phyloP scores from a whole-genome alignment of 2,329 filamentous ascomycete genomes.

The Fusarium devonianum region DNA sequence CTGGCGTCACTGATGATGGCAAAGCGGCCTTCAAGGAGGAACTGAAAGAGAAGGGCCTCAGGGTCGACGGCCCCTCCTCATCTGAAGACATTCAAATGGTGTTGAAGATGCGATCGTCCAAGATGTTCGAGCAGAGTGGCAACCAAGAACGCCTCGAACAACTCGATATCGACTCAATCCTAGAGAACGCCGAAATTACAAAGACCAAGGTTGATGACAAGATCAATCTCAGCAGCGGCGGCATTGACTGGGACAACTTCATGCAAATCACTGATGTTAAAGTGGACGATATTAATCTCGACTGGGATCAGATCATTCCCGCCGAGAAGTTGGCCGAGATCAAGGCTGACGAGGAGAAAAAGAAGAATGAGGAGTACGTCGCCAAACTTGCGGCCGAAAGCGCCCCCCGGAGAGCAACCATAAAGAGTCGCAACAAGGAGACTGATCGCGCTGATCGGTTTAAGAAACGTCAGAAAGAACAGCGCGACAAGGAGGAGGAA shows the following conservation, averaged over 20 bases:
- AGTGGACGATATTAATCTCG: slow-evolving; percentile 78
- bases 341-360: slow-evolving; percentile 87
- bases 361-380: slow-evolving; percentile 82
- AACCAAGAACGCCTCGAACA: slow-evolving; percentile 98
- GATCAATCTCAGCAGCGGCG: slow-evolving; percentile 89
- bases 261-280: slow-evolving; percentile 98
- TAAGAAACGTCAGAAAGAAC: slow-evolving; percentile 71
- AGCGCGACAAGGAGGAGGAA: slow-evolving; percentile 70
- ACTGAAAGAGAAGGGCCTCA: slow-evolving; percentile 78
- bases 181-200: slow-evolving; percentile 96
- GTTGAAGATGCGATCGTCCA: slow-evolving; percentile 96
- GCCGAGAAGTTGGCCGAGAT: slow-evolving; percentile 89
- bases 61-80: slow-evolving; percentile 82
- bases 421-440: slow-evolving; percentile 64
- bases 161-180: slow-evolving; percentile 94
- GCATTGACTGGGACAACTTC: slow-evolving; percentile 86
- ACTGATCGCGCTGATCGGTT: slow-evolving; percentile 70
- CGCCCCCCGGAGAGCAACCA: slow-evolving; percentile 77
- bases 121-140: slow-evolving; percentile 97
- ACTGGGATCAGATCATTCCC: slow-evolving; percentile 98
- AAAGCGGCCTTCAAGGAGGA: slow-evolving; percentile 79
- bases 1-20: slow-evolving; percentile 94
- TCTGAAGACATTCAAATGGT: slow-evolving; percentile 96
- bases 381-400: slow-evolving; percentile 84
- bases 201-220: slow-evolving; percentile 95